Evolutionary conservation across 306 rosid genomes (phyloP).

Genomic region (Adenanthera pavonina): DNA sequence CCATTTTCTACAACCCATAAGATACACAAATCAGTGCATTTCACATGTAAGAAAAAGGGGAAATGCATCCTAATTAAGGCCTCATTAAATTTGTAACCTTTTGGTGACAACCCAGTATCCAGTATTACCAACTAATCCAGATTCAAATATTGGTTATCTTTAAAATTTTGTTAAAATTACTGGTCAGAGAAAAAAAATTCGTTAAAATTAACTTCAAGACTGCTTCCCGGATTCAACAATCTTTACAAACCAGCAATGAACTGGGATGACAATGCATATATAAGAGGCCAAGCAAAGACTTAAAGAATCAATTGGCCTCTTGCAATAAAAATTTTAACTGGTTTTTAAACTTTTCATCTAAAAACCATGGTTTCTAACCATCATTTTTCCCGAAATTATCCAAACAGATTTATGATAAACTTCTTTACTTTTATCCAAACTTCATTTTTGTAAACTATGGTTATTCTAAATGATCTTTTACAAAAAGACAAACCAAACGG

Average conservation of each 20-base stretch:
- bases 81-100: background rate
- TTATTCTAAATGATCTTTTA: too few relatives aligned
- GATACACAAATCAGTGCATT: conserved; percentile 3
- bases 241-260: background rate
- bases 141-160: background rate
- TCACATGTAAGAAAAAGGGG: background rate
- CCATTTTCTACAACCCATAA: conserved; percentile 54
- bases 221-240: background rate
- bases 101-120: background rate
- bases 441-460: too few relatives aligned
- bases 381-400: too few relatives aligned
- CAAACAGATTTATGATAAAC: too few relatives aligned
- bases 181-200: too few relatives aligned
- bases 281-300: background rate
- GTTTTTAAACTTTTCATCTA: background rate
- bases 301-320: background rate
- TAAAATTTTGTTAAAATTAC: too few relatives aligned
- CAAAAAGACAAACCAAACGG: too few relatives aligned
- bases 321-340: background rate
- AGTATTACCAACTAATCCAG: background rate
- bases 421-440: too few relatives aligned
- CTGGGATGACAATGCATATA: background rate
- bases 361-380: too few relatives aligned
- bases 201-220: background rate
- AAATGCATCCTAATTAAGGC: background rate